Percentiles rank a stretch among this genome's conserved stretches.
Conservation (phyloP, 2,329 filamentous ascomycete genomes). For the Aspergillus terreus region DNA sequence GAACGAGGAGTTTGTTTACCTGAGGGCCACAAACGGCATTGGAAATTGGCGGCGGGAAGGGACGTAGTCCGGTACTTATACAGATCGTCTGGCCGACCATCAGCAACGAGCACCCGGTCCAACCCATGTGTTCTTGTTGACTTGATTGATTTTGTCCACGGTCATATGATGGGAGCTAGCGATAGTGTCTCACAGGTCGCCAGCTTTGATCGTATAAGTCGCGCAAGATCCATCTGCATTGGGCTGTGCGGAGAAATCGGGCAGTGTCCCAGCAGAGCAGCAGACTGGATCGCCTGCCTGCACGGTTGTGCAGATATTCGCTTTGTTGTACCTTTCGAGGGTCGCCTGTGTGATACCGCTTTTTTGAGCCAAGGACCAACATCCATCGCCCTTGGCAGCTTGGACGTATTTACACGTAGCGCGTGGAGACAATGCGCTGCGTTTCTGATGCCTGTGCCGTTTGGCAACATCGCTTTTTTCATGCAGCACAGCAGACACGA, state of each 20-base stretch:
- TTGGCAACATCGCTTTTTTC: not conserved
- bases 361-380: not conserved
- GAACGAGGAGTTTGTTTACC: conserved; percentile 9
- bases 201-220: conserved; percentile 28
- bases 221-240: conserved; percentile 37
- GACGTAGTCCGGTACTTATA: conserved; percentile 37
- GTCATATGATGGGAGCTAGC: conserved; percentile 30
- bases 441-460: not conserved
- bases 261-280: conserved; percentile 10
- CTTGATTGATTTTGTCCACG: conserved; percentile 30
- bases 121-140: conserved; percentile 45
- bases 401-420: not conserved
- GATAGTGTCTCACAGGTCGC: conserved; percentile 32
- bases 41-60: conserved; percentile 36
- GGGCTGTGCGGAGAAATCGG: conserved; percentile 28
- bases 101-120: conserved; percentile 37
- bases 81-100: conserved; percentile 34
- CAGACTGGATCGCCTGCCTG: conserved; percentile 23
- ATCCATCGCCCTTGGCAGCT: not conserved
- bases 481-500: not conserved
- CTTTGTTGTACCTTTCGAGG: conserved; percentile 7
- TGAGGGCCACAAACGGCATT: conserved; percentile 47
- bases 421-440: not conserved
- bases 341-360: conserved; percentile 6
- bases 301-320: conserved; percentile 10